Percentiles rank a stretch among this genome's conserved stretches.
Evolutionary conservation across 768 basidiomycete species (phyloP).

Genomic region (Strobilomyces confusus): DNA sequence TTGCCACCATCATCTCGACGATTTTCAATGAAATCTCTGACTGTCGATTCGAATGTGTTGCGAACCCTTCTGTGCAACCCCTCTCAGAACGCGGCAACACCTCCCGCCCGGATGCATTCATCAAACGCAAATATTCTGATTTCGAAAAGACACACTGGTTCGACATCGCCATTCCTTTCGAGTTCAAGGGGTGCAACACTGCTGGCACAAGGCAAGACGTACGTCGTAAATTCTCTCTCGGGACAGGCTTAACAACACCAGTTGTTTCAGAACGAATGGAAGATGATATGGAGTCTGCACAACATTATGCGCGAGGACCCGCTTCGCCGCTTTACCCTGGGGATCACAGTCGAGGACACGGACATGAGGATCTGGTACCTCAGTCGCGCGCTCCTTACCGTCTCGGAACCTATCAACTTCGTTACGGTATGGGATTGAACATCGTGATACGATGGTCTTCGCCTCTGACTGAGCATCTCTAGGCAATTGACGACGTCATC

Average conservation of each 20-base stretch:
- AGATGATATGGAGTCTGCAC: not conserved
- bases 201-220: not conserved
- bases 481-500: constrained; percentile 1
- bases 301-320: not conserved
- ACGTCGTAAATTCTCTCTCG: not conserved
- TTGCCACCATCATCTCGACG: too few relatives aligned
- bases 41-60: too few relatives aligned
- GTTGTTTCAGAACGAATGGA: not conserved
- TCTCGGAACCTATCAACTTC: constrained; percentile 1
- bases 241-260: not conserved
- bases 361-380: not conserved
- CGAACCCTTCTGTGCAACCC: too few relatives aligned
- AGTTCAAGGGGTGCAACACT: not conserved
- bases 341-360: not conserved
- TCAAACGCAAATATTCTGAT: too few relatives aligned
- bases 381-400: not conserved
- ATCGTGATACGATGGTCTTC: not conserved
- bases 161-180: not conserved
- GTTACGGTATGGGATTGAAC: not conserved
- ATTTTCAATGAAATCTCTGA: too few relatives aligned
- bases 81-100: too few relatives aligned
- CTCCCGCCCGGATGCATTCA: too few relatives aligned
- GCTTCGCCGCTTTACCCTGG: not conserved
- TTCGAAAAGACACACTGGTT: not conserved
- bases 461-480: not conserved